Percentiles rank a stretch among this genome's conserved stretches.
phyloP scores from a whole-genome alignment of 1,139 yeast genomes.

The Geotrichum carabidarum region DNA sequence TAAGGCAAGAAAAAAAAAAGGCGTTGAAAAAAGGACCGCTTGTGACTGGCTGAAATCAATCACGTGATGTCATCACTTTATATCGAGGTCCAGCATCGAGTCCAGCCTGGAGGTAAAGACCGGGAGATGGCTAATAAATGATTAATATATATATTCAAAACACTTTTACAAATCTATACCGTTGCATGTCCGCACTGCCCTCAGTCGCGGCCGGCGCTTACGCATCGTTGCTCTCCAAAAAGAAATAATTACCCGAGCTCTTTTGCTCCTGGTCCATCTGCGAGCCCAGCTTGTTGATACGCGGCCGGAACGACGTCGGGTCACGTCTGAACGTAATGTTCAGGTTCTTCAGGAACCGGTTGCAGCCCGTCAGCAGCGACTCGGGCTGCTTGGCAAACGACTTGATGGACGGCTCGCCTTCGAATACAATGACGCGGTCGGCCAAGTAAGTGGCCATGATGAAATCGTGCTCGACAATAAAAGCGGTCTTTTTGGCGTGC shows the following conservation, averaged over 20 bases:
- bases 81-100: neutral
- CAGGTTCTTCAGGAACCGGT: constrained; percentile 90
- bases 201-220: constrained; percentile 13
- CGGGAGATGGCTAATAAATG: neutral
- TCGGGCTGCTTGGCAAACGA: constrained; percentile 86
- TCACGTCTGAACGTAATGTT: constrained; percentile 98
- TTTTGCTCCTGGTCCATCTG: constrained; percentile 99
- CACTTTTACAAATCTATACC: no score
- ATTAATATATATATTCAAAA: neutral
- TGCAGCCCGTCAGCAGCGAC: constrained; percentile 92
- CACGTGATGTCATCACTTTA: no score
- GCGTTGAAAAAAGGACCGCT: no score
- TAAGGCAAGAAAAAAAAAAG: no score
- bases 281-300: constrained; percentile 94
- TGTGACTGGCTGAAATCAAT: no score
- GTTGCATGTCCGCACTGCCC: no score
- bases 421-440: constrained; percentile 96
- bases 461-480: constrained; percentile 98
- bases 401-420: constrained; percentile 83
- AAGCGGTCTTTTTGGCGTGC: constrained; percentile 96
- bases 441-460: constrained; percentile 99
- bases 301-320: constrained; percentile 95
- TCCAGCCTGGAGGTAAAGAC: neutral
- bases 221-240: constrained; percentile 62
- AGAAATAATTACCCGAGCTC: constrained; percentile 84